Evolutionary conservation across 257 asterid species (phyloP).

Genomic region (Plectranthus barbatus): DNA sequence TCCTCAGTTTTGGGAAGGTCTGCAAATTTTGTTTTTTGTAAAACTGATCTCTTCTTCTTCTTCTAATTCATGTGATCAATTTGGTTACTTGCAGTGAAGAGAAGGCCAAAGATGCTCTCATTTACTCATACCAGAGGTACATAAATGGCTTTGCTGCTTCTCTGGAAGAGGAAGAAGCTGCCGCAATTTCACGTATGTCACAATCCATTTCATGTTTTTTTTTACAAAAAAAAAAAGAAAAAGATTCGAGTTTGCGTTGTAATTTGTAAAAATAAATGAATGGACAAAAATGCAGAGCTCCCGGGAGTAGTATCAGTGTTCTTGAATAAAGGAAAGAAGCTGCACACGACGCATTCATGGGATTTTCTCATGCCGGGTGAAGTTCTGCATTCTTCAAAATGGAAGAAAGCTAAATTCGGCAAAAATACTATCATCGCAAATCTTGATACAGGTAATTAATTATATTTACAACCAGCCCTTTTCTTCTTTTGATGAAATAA

Average conservation of each 20-base stretch:
- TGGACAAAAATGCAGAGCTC: slow-evolving; percentile 25
- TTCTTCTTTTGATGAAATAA: too few species aligned
- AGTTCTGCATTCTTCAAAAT: slow-evolving; percentile 28
- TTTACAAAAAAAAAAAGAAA: too few species aligned
- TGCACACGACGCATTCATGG: slow-evolving; percentile 86
- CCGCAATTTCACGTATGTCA: slow-evolving; percentile 34
- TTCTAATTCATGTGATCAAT: neutral
- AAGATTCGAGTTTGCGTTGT: neutral
- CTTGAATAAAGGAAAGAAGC: slow-evolving; percentile 27
- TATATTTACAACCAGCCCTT: too few species aligned
- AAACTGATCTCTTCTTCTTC: neutral
- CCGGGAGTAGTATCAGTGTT: slow-evolving; percentile 59
- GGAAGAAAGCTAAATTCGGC: slow-evolving; percentile 58
- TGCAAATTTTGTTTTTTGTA: neutral
- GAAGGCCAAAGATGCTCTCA: slow-evolving; percentile 49
- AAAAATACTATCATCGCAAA: slow-evolving; percentile 54
- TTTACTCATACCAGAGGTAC: slow-evolving; percentile 52
- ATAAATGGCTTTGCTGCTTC: slow-evolving; percentile 76
- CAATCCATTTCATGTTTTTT: neutral
- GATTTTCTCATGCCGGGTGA: slow-evolving; percentile 46
- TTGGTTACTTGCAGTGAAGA: slow-evolving; percentile 28
- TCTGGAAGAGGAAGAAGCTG: slow-evolving; percentile 68
- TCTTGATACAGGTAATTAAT: slow-evolving; percentile 47
- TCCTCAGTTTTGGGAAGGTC: slow-evolving; percentile 62
- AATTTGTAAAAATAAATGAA: neutral